phyloP scores from a whole-genome alignment of 495 filamentous ascomycete species.

The Aspergillus ellipticus region DNA sequence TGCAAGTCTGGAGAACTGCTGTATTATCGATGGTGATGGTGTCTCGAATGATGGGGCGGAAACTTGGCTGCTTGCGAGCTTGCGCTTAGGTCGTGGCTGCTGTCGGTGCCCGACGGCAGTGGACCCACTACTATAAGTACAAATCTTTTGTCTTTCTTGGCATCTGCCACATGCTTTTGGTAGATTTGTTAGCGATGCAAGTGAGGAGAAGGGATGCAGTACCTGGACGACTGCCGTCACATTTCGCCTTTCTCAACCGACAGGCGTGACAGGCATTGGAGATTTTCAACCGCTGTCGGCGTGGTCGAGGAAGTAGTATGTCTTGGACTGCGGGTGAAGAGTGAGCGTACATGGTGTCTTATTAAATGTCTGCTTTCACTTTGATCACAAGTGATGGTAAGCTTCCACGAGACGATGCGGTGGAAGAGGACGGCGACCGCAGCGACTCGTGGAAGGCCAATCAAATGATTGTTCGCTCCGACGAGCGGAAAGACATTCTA shows the following conservation, averaged over 20 bases:
- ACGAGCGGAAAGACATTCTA: neutral
- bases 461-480: neutral
- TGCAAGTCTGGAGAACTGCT: neutral
- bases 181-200: neutral
- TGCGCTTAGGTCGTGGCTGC: neutral
- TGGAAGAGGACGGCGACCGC: too few relatives aligned
- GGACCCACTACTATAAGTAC: neutral
- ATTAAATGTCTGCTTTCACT: too few relatives aligned
- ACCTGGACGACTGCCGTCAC: constrained; percentile 28
- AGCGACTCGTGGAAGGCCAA: neutral
- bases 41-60: neutral
- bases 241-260: constrained; percentile 22
- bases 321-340: too few relatives aligned
- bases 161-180: neutral
- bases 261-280: constrained; percentile 21
- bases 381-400: too few relatives aligned
- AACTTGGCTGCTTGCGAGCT: neutral
- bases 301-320: neutral
- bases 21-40: neutral
- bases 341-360: too few relatives aligned
- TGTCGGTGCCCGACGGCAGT: neutral
- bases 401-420: too few relatives aligned
- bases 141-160: neutral
- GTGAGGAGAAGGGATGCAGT: neutral
- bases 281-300: constrained; percentile 15